Evolutionary conservation across 2,329 filamentous ascomycete species (phyloP), one percentile per base, ranked within the genome.

Genomic region (Fusarium begoniae): DNA sequence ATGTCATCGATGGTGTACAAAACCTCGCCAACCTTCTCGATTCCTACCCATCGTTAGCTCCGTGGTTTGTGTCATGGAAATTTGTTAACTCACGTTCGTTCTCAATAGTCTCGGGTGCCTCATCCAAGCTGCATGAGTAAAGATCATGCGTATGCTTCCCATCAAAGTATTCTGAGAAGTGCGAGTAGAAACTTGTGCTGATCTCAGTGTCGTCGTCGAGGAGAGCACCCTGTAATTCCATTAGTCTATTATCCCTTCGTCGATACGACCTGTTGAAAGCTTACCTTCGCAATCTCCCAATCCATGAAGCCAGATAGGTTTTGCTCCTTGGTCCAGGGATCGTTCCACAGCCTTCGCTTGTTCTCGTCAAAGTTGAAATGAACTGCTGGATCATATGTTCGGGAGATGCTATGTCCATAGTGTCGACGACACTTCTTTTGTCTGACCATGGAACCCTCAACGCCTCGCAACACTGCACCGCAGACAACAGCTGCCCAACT

Each of bases 31-130:
- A 55, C 53, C 18, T 55, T 55, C 26, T 55, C 37, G 0, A 55
- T 55, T 1, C 53, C 53, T 55, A n/a, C 4, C 8, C 1, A 40
- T 7, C 10, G 3, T 55, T 0, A 55, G 13, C 10, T 38, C 8
- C 6, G 5, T 17, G 18, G 7, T 8, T 17, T 0, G 0, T 22
- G 8, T 3, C 5, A 18, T n/a, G 3, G 11, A 3, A 18, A 13
- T 8, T 6, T 17, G 5, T 6, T 0, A 0, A 55, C 53, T 41
- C 22, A 55, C 53, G 53, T 8, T 41, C 53, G 11, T 55, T 55
- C 26, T 55, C 53, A 4, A 55, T 55, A 7, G 35, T 55, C 8
- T 55, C 53, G 0, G 53, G 53, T 18, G 53, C 53, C 15, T 55
- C 53, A 4, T 55, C 53, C 11, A 55, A 30, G 15, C 35, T 41